Evolutionary conservation across 805 yeast species (phyloP), one percentile per base, ranked within the genome.

Genomic region (Tetrapisispora fleetii): DNA sequence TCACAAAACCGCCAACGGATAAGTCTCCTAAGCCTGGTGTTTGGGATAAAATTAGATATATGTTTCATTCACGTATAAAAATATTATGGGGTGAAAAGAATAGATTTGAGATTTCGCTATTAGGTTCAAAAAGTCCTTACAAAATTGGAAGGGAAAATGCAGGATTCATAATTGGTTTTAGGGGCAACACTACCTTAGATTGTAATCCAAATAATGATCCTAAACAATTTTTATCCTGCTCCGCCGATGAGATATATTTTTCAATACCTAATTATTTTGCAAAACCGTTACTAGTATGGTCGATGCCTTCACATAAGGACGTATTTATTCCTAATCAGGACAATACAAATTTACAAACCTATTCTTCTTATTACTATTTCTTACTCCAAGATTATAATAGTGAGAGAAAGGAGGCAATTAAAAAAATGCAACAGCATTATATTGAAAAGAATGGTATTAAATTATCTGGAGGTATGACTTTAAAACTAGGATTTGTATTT

Each of bases 1-100:
- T 90, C 60, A 80, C 95, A 1, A 90, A 91, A 62, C 95, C 96
- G 0, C 95, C 95, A 0, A 67, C 85, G 16, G 98, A 90, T 62
- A 90, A 90, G 0, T 86, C 96, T 1, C 76, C 79, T 3, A 84
- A 83, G 55, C 67, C 88, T 14, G 98, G 98, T 0, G 81, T 89
- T 55, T 90, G 98, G 98, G 98, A 90, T 65, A 91, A 89, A 62
- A 65, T 88, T 27, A 69, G 96, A 45, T 73, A 81, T 28, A 72
- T 83, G 16, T 68, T 88, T 56, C 97, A 90, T 67, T 95, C 95
- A 0, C 75, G 78, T 18, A 65, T 82, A 47, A 65, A 63, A 2
- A 71, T 88, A 48, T 59, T 67, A 16, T 76, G 85, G 73, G 65
- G 66, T 2, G 64, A 76, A 21, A 68, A 75, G 1, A 76, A 79